These are phyloP conservation scores for Streptanthus diversifolius DNA, from an alignment of 345 rosid genomes.

Conservation along the genomic window DNA sequence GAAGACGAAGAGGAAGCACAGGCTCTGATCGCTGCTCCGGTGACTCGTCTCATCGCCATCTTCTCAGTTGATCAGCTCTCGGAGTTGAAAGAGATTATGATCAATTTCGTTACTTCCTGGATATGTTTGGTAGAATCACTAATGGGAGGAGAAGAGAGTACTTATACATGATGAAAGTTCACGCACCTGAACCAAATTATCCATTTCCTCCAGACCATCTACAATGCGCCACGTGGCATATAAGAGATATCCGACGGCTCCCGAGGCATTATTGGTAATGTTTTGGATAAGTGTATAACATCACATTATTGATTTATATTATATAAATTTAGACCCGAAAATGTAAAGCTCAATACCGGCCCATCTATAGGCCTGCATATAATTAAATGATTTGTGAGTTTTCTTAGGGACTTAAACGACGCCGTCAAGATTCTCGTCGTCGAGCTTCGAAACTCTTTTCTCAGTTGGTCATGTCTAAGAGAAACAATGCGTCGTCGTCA, in stretches of 20 bases:
- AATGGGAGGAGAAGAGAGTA: neutral
- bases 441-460: conserved; percentile 1
- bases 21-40: conserved; percentile 51
- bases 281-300: conserved; percentile 17
- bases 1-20: conserved; percentile 40
- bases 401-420: neutral
- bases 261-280: neutral
- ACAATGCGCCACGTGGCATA: neutral
- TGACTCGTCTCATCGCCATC: conserved; percentile 61
- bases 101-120: neutral
- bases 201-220: neutral
- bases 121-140: neutral
- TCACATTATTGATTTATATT: neutral
- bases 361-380: neutral
- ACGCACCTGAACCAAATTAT: conserved; percentile 19
- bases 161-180: conserved; percentile 4
- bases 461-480: neutral
- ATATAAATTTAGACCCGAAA: neutral
- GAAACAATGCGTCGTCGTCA: conserved; percentile 23
- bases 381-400: neutral
- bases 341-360: neutral
- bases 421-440: neutral
- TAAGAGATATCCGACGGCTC: conserved; percentile 17
- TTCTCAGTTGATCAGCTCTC: conserved; percentile 8
- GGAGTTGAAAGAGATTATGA: neutral